Base-by-base conservation (phyloP, 1,284 basidiomycete species). In the Heliocybe sulcata region DNA sequence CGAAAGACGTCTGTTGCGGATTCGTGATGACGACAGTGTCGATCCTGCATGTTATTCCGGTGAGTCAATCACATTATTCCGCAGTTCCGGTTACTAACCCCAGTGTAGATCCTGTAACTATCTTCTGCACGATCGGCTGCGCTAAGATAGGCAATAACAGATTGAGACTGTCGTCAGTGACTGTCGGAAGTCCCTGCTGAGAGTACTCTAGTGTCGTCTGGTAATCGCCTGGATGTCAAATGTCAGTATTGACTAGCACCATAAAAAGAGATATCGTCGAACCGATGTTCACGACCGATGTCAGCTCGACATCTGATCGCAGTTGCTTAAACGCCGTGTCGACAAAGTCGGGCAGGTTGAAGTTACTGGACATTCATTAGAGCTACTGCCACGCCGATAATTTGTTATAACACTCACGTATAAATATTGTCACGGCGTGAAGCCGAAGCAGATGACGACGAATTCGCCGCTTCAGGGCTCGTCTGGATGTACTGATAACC, bases 101-200 rank as follows among this genome's bases (percentile, higher is more conserved):
- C 53, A 92, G 69, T 19, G 74, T 67, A 9, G 85, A 75, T 23
- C 75, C 79, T 25, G 77, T 74, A 42, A 92, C 85, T 58, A 92
- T 80, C 60, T 81, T 83, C 67, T 92, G 86, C n/a, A 91, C 89
- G 57, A 92, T 90, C 2, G 90, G 89, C 56, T 80, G 75, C 1
- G 90, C 88, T 52, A 92, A 76, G 48, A 87, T 67, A 8, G 88
- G 89, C 8, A 92, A 72, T 51, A 92, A 78, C 51, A 84, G 65
- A 63, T 87, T 74, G 55, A 90, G 70, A 54, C 74, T 82, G 12
- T 77, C 66, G 63, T 87, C 89, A 1, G 86, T 89, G 31, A 68
- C 64, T 23, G 83, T 83, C 1, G 81, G 76, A 23, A 91, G 76
- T 51, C 69, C 64, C 29, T 61, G 60, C 64, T 92, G 89, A 4